Evolutionary conservation across 768 basidiomycete species (phyloP).

Genomic region (Xerocomus potaroensis): DNA sequence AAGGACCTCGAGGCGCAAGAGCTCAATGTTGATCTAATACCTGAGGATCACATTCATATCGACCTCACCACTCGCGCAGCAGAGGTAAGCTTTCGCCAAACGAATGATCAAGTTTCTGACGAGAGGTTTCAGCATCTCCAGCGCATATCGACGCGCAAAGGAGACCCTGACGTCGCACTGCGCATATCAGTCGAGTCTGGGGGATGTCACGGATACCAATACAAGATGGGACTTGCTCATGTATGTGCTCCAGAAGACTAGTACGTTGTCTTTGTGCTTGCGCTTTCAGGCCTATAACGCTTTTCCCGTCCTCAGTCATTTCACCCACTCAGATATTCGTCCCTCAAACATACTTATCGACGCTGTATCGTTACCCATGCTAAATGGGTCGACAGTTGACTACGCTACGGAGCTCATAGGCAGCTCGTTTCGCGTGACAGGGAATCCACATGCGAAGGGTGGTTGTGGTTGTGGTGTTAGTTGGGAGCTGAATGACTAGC

Average conservation of each 20-base stretch:
- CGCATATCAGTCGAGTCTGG: conserved; percentile 89
- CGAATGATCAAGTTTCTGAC: not conserved
- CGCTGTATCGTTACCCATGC: conserved; percentile 70
- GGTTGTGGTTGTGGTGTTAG: conserved; percentile 95
- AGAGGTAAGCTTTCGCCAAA: conserved; percentile 44
- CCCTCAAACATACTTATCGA: conserved; percentile 80
- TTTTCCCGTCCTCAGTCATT: conserved; percentile 58
- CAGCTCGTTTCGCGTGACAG: conserved; percentile 73
- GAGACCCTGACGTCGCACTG: conserved; percentile 61
- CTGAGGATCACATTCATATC: conserved; percentile 50
- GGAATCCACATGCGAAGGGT: conserved; percentile 90
- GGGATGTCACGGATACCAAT: conserved; percentile 96
- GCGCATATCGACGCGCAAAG: conserved; percentile 58
- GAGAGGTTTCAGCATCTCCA: conserved; percentile 60
- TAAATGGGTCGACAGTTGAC: conserved; percentile 86
- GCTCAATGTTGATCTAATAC: conserved; percentile 54
- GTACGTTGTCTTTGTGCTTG: conserved; percentile 41
- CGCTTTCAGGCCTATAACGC: not conserved
- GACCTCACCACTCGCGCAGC: conserved; percentile 69
- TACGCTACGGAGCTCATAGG: conserved; percentile 94
- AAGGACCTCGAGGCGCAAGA: conserved; percentile 56
- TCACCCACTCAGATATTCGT: conserved; percentile 60
- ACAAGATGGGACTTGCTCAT: conserved; percentile 80
- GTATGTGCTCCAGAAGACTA: conserved; percentile 70
- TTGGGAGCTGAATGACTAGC: conserved; percentile 70